Percentiles rank a stretch among this genome's conserved stretches.
These are phyloP conservation scores for Peniophora sp. DNA, from an alignment of 1,284 basidiomycete genomes.

Conservation along the genomic window DNA sequence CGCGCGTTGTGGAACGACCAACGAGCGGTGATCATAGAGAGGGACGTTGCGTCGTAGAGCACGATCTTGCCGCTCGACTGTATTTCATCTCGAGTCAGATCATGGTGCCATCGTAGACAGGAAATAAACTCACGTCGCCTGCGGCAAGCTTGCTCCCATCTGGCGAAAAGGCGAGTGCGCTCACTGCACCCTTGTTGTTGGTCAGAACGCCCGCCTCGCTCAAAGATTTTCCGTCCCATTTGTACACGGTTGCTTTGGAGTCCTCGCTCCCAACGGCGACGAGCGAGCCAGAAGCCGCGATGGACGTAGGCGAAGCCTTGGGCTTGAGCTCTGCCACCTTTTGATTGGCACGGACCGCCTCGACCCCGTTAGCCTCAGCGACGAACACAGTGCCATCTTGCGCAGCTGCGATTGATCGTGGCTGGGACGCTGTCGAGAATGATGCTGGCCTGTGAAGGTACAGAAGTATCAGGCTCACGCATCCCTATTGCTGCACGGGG, in stretches of 20 bases:
- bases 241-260: conserved; percentile 64
- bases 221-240: conserved; percentile 58
- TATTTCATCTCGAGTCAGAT: neutral
- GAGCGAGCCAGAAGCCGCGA: conserved; percentile 42
- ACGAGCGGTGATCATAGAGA: conserved; percentile 47
- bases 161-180: conserved; percentile 75
- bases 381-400: conserved; percentile 68
- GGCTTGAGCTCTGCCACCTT: conserved; percentile 48
- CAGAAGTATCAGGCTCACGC: conserved; percentile 1
- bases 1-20: conserved; percentile 90
- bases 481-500: neutral
- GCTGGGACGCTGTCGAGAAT: conserved; percentile 55
- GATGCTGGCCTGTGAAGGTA: conserved; percentile 35
- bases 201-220: conserved; percentile 55
- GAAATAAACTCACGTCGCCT: conserved; percentile 59
- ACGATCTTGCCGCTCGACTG: conserved; percentile 74
- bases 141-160: conserved; percentile 71
- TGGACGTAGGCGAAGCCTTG: conserved; percentile 46
- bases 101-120: neutral
- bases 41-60: conserved; percentile 67
- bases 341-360: conserved; percentile 64
- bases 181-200: conserved; percentile 66
- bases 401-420: conserved; percentile 58
- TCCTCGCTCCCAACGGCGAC: conserved; percentile 79
- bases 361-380: conserved; percentile 58